phyloP scores from a whole-genome alignment of 306 rosid genomes.

The Luffa aegyptiaca region DNA sequence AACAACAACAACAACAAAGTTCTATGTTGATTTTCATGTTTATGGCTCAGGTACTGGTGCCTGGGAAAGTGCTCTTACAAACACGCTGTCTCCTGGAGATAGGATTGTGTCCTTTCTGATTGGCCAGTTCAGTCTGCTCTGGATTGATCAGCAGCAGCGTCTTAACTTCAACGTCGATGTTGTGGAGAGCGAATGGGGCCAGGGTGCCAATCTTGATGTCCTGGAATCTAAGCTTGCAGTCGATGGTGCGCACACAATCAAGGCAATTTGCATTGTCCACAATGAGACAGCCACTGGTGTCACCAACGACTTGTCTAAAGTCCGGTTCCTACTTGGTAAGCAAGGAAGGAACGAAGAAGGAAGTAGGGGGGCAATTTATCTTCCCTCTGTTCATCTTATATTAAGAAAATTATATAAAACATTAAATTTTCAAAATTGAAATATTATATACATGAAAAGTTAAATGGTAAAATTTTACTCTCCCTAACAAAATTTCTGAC shows the following conservation, averaged over 20 bases:
- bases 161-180: slow-evolving; percentile 92
- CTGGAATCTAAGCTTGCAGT: slow-evolving; percentile 78
- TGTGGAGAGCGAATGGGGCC: slow-evolving; percentile 95
- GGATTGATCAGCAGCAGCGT: slow-evolving; percentile 99
- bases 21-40: slow-evolving; percentile 6
- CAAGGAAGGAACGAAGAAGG: neutral
- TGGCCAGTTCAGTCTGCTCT: slow-evolving; percentile 99
- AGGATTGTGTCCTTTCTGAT: slow-evolving; percentile 78
- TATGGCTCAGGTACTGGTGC: slow-evolving; percentile 84
- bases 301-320: slow-evolving; percentile 75
- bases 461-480: neutral
- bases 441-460: too few species aligned
- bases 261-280: slow-evolving; percentile 95
- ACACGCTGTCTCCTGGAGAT: slow-evolving; percentile 94
- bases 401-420: neutral
- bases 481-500: neutral
- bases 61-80: slow-evolving; percentile 99
- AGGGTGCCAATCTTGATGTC: slow-evolving; percentile 78
- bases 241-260: slow-evolving; percentile 61
- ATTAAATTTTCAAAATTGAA: too few species aligned
- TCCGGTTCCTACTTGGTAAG: slow-evolving; percentile 71
- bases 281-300: slow-evolving; percentile 98
- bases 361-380: neutral
- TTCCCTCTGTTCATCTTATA: too few species aligned
- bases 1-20: neutral